Base-by-base conservation (phyloP, 805 yeast genomes). In the Wickerhamiella shivajii region DNA sequence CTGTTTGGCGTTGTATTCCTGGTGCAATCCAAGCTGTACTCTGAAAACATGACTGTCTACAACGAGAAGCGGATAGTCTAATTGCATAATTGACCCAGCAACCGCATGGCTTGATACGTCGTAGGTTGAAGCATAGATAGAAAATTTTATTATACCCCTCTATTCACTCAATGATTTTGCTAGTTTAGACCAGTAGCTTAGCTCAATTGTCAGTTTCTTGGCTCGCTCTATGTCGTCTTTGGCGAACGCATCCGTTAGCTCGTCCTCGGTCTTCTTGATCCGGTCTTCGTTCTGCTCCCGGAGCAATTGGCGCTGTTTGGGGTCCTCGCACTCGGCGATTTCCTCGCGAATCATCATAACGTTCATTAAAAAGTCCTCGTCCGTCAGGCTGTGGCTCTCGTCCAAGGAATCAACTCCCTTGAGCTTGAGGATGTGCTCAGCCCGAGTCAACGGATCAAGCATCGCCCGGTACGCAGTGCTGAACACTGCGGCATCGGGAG, bases 281-380 rank as follows among this genome's bases (percentile, higher is more conserved):
- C 85, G 62, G 13, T 41, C 51, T 21, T 71, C 65, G 44, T 83
- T 84, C 37, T 71, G 77, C 7, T 41, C 46, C 19, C 65, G 61
- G 25, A 83, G 48, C 0, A 45, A 53, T 1, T 55, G 64, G 20
- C 80, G 60, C 30, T 80, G 93, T 2, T 62, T 56, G 32, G 70
- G 77, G 33, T 55, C 57, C 1, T 60, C 57, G 4, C 81, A 74
- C 42, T 71, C 71, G 40, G 80, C 92, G 37, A 85, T 58, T 26
- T 70, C 67, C 53, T 87, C 98, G 51, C 85, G 90, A 4, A 81
- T 71, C 43, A 83, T 92, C 56, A 87, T 60, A 15, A 87, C 77
- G 27, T 71, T 70, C 75, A 81, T 69, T 25, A 87, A 57, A 48
- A 80, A 57, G 11, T 60, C 66, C 37, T 52, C 69, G 31, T 57